Evolutionary conservation across 1,284 basidiomycete genomes (phyloP), one percentile per base, ranked within the genome.

Genomic region (Termitomyces sp.): DNA sequence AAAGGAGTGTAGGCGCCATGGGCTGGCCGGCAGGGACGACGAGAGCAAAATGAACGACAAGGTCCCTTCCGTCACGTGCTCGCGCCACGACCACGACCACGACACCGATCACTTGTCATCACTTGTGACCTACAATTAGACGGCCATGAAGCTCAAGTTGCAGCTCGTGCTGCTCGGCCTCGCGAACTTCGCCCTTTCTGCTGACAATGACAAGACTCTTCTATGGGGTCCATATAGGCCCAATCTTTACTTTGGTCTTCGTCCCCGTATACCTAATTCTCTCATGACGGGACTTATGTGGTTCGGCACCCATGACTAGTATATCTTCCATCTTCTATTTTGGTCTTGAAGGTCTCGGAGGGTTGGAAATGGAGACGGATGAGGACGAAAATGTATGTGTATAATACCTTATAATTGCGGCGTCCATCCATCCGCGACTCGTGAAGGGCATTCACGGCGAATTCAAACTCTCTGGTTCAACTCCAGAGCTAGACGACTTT

Each of bases 191-290:
- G 64, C 57, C 13, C 46, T 68, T 11, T 62, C 67, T 8, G 50
- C 60, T 9, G 43, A 60, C 14, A 69, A 64, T 28, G 80, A 86
- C 45, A 77, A 84, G 54, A 83, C 86, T 7, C 69, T 93, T n/a
- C 68, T 93, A 60, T 97, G 94, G 94, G 93, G 93, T 3, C 77
- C 89, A 0, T 97, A 95, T 67, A 77, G 94, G 37, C 92, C 94
- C 1, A 91, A 93, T 64, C 78, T 97, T 28, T 97, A 97, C 73
- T 96, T 97, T 70, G 94, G 94, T 28, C 72, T 97, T 49, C 77
- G 91, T 42, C 90, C 94, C 18, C 80, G 86, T 41, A 72, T 91
- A 54, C 91, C 94, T 1, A 82, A 92, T 60, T 93, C 91, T 11
- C 77, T 97, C 26, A 81, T 95, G 83, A 91, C 89, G 3, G 95